Conservation (phyloP, 257 asterid genomes). For the Coffea eugenioides region DNA sequence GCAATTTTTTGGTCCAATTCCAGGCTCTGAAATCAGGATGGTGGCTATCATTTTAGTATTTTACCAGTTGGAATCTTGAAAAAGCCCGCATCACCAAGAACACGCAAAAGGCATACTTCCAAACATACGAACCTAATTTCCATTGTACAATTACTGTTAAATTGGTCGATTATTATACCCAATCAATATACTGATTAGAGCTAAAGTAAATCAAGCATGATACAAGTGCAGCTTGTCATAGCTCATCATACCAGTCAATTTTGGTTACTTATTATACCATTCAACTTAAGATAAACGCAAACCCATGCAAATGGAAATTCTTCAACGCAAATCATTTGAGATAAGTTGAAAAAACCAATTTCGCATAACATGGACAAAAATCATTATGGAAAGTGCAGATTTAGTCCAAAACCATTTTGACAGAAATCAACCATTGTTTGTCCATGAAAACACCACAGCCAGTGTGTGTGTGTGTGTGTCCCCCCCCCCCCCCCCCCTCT, state of each 20-base stretch:
- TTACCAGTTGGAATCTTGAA: not conserved
- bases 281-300: no score
- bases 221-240: no score
- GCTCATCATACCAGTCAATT: no score
- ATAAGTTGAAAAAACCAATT: no score
- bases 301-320: no score
- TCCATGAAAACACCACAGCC: not conserved
- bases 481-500: no score
- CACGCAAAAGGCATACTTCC: conserved; percentile 21
- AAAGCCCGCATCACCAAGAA: not conserved
- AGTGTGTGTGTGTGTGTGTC: no score
- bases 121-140: conserved; percentile 4
- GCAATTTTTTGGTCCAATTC: not conserved
- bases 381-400: not conserved
- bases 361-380: no score
- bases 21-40: not conserved
- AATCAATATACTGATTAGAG: not conserved
- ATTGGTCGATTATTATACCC: conserved; percentile 10
- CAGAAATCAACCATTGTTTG: not conserved
- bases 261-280: no score
- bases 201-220: not conserved
- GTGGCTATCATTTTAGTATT: conserved; percentile 4
- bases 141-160: not conserved
- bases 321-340: no score
- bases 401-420: no score